Conservation (phyloP, 306 rosid genomes). For the Cyclanthera cordifolia region DNA sequence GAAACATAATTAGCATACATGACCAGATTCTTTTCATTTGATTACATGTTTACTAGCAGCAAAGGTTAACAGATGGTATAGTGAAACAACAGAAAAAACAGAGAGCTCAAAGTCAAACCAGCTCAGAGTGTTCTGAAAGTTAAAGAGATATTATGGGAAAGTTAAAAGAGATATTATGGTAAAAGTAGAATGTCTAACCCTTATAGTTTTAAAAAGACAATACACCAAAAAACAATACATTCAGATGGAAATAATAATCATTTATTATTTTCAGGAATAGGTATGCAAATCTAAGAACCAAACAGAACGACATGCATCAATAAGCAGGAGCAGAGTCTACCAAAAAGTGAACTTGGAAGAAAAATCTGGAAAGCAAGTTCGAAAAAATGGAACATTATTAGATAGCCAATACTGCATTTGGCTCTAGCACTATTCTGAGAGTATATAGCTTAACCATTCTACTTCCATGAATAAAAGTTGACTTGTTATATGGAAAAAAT, state of each 20-base stretch:
- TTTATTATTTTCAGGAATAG: not conserved
- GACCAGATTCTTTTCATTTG: not conserved
- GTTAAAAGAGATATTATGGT: not conserved
- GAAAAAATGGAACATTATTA: not conserved
- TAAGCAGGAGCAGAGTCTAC: not conserved
- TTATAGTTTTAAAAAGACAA: not conserved
- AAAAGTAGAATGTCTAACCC: not conserved
- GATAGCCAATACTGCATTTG: not conserved
- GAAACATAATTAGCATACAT: not conserved
- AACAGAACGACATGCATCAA: not conserved
- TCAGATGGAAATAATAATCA: not conserved
- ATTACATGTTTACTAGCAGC: not conserved
- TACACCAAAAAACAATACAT: not conserved
- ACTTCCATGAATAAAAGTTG: not conserved
- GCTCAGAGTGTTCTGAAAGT: not conserved
- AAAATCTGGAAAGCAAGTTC: not conserved
- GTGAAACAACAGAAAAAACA: not conserved
- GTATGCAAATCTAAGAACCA: not conserved
- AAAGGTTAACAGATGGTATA: not conserved
- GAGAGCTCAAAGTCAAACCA: not conserved
- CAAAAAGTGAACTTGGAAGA: not conserved
- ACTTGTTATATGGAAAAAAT: not conserved
- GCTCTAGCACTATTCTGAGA: not conserved
- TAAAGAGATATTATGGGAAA: not conserved
- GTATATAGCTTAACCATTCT: not conserved